Conservation (phyloP, 2,329 filamentous ascomycete genomes). For the Ophiosphaerella korrae region DNA sequence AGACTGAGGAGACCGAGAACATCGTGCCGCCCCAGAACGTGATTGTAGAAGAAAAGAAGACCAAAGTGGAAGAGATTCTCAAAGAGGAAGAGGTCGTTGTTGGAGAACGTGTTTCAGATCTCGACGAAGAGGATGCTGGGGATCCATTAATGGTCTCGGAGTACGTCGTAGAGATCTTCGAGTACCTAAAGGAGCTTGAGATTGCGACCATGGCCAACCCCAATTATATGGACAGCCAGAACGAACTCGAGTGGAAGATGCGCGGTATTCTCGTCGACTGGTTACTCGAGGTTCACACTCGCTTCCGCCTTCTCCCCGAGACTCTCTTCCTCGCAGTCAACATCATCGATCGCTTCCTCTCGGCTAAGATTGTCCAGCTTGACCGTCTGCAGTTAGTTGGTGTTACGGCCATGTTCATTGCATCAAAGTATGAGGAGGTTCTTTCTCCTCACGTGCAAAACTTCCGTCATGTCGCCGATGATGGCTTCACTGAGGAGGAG, state of each 20-base stretch:
- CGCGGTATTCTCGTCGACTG: conserved; percentile 96
- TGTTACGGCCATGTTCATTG: conserved; percentile 99
- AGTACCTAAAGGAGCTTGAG: conserved; percentile 90
- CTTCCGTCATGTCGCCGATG: conserved; percentile 95
- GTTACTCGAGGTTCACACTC: conserved; percentile 97
- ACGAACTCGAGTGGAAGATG: conserved; percentile 97
- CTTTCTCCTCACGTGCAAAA: conserved; percentile 95
- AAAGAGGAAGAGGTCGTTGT: conserved; percentile 28
- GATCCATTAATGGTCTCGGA: conserved; percentile 98
- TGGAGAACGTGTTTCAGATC: conserved; percentile 55
- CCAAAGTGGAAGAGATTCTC: conserved; percentile 27
- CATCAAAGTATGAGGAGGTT: conserved; percentile 98
- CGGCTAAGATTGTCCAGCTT: conserved; percentile 91
- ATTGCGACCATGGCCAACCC: conserved; percentile 81
- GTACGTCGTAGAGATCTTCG: conserved; percentile 96
- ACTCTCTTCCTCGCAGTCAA: conserved; percentile 97
- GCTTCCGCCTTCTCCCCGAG: conserved; percentile 93
- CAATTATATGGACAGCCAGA: conserved; percentile 93
- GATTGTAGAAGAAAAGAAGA: conserved; percentile 52
- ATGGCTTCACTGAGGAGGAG: conserved; percentile 93
- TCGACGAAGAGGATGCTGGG: conserved; percentile 86
- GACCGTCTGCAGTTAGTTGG: conserved; percentile 96
- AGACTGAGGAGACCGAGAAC: conserved; percentile 62
- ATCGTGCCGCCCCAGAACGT: conserved; percentile 57
- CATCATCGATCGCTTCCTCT: conserved; percentile 97